A percentile compares a stretch with the other conserved stretches of the same genome.
Evolutionary conservation across 176 grass and related monocot genomes (phyloP).

Genomic region (Aegilops sharonensis): DNA sequence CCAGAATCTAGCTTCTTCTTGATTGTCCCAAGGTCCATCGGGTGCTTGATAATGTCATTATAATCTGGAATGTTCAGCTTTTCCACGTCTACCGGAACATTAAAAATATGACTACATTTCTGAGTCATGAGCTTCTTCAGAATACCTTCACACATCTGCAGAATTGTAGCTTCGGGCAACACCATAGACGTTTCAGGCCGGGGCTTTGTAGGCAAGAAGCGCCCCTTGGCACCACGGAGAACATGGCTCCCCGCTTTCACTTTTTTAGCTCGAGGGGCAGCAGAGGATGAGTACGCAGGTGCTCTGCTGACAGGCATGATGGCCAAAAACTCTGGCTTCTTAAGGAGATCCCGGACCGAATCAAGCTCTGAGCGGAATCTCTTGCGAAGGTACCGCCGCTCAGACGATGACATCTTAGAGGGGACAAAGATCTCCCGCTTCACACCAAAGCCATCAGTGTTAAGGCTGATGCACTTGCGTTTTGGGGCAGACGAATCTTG

Average conservation of each 20-base stretch:
- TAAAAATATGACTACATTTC: conserved; percentile 74
- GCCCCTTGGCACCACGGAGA: conserved; percentile 50
- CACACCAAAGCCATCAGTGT: conserved; percentile 48
- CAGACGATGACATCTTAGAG: conserved; percentile 58
- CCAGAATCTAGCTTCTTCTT: conserved; percentile 59
- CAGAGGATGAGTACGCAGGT: conserved; percentile 48
- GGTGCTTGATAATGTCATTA: conserved; percentile 72
- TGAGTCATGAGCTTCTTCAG: conserved; percentile 93
- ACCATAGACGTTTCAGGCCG: conserved; percentile 17
- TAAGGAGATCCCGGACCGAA: conserved; percentile 47
- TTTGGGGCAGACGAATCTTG: conserved; percentile 70
- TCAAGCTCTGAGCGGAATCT: conserved; percentile 68
- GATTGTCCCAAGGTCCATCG: conserved; percentile 89
- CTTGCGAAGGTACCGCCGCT: conserved; percentile 58
- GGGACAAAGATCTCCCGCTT: conserved; percentile 60
- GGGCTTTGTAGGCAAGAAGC: conserved; percentile 45
- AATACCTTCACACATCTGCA: conserved; percentile 77
- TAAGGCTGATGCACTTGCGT: conserved; percentile 85
- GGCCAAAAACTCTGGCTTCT: conserved; percentile 38
- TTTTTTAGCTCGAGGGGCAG: conserved; percentile 43
- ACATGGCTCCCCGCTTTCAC: conserved; percentile 27
- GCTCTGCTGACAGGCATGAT: conserved; percentile 19
- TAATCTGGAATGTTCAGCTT: conserved; percentile 96
- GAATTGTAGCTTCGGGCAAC: conserved; percentile 30
- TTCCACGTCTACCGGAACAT: conserved; percentile 65